Evolutionary conservation across 108 stramenopile species (phyloP), one percentile per base, ranked within the genome.

Genomic region (Asterionellopsis glacialis): DNA sequence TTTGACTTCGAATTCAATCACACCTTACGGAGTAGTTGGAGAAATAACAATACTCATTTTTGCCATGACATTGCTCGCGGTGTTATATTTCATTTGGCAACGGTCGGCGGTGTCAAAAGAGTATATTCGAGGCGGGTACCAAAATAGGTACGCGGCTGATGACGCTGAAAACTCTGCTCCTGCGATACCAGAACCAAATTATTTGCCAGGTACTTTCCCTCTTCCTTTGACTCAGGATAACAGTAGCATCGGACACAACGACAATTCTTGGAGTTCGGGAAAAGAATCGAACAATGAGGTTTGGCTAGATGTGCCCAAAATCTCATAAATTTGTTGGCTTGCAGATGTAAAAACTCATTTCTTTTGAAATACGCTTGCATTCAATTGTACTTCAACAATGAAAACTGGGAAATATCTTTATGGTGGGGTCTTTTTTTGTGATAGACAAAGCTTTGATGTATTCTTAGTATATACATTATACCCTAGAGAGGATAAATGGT

Each of bases 301-400:
- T 43, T 59, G 58, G 58, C 12, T 59, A 18, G 58, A 59, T 48
- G 58, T 59, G 14, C 58, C 58, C 15, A 44, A 41, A 25, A 59
- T 59, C 41, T 5, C 22, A 27, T 48, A 48, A 9, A 16, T 19
- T 19, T 21, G 21, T 1, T 48, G 9, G 19, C n/a, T n/a, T n/a
- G n/a, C n/a, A n/a, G 9, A 9, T 2, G 21, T 48, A 4, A 16
- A 9, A 16, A 48, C 2, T 6, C 21, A 16, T 48, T 19, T 4
- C 19, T 48, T 7, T 48, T 19, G 19, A 48, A 48, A 16, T 48
- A 48, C 4, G 9, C 9, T 16, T 48, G 16, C 21, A 16, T 48
- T 48, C 47, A 48, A 19, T 48, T 33, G 33, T 33, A 33, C 2
- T 33, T 33, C 7, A 33, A 33, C 2, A 33, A 33, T 33, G 33